Evolutionary conservation across 768 basidiomycete genomes (phyloP), one percentile per base, ranked within the genome.

Genomic region (Tephrocybe rancida): DNA sequence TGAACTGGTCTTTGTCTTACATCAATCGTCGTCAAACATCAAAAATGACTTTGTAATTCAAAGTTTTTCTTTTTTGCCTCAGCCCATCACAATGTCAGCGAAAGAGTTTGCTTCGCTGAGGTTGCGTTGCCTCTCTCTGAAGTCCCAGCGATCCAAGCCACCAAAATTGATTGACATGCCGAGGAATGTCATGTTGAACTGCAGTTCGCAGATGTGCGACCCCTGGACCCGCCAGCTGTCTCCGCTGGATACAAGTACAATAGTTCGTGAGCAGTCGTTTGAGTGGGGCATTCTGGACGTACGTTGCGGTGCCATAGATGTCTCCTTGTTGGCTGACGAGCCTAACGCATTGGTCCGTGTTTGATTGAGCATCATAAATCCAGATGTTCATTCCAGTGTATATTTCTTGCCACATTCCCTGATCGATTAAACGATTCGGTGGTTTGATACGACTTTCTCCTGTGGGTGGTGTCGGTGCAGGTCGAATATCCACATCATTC

Each of bases 201-300:
- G 89, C 32, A 92, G 73, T 67, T 91, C 89, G 55, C 78, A 81
- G 5, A 92, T 80, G 62, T 88, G 87, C 21, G 83, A 73, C 1
- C 78, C 86, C 43, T 84, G 76, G 10, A 86, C 86, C 18, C 90
- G 82, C 89, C 90, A 92, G 60, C 88, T 92, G 62, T 92, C 90
- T 19, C 82, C 90, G 30, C 90, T 92, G 65, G 25, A 25, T 30
- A 16, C 27, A 25, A 26, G 37, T 53, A n/a, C 32, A n/a, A n/a
- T n/a, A n/a, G n/a, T n/a, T n/a, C n/a, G n/a, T n/a, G n/a, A n/a
- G n/a, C n/a, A n/a, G n/a, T n/a, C n/a, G n/a, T n/a, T n/a, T n/a
- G n/a, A n/a, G n/a, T n/a, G 21, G 19, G 19, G 18, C 19, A 41
- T 6, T 13, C 5, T 26, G 44, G 18, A 78, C 86, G 67, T 64